Evolutionary conservation across 192 early-diverging fungal genomes (phyloP).

Genomic region (Backusella australiensis): DNA sequence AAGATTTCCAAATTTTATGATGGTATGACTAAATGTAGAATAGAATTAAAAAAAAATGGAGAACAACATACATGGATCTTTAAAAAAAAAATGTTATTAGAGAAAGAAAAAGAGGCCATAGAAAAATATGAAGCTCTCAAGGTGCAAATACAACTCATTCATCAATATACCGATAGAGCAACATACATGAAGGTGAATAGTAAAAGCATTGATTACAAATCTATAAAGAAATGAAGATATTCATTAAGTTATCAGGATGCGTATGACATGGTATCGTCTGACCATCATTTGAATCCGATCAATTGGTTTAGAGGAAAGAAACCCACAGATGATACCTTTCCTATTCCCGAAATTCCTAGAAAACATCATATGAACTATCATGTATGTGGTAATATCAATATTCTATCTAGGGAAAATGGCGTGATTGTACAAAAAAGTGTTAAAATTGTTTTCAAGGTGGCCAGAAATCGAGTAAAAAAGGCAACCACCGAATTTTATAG

Average conservation of each 20-base stretch:
- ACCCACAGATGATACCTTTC: neutral
- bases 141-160: constrained; percentile 40
- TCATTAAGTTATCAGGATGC: neutral
- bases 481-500: constrained; percentile 73
- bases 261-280: neutral
- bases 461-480: constrained; percentile 56
- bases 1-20: constrained; percentile 44
- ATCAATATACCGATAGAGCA: neutral
- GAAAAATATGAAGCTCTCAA: constrained; percentile 44
- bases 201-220: neutral
- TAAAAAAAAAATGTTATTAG: constrained; percentile 11
- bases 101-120: constrained; percentile 44
- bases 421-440: neutral
- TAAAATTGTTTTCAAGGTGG: constrained; percentile 21
- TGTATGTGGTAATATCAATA: neutral
- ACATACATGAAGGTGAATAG: neutral
- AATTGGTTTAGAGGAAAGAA: constrained; percentile 14
- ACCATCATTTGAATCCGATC: constrained; percentile 8
- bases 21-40: constrained; percentile 27
- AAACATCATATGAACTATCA: constrained; percentile 10
- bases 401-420: neutral
- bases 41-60: neutral
- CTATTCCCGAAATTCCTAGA: neutral
- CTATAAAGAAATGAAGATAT: neutral
- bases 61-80: neutral